Evolutionary conservation across 306 rosid species (phyloP).

Genomic region (Cucurbita maxima): DNA sequence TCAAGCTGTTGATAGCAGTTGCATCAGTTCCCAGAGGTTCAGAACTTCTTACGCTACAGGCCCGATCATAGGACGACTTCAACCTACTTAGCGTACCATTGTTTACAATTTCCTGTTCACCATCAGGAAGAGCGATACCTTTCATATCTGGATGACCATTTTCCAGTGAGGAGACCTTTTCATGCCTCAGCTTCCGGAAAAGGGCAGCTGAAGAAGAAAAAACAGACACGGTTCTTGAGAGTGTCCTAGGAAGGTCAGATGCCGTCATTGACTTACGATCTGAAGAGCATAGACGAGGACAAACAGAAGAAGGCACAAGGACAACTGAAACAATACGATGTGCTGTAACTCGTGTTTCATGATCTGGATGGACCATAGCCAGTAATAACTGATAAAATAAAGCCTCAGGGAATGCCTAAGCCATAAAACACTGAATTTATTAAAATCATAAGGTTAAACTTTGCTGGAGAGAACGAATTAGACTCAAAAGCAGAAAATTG

Average conservation of each 20-base stretch:
- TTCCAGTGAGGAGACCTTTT: constrained; percentile 41
- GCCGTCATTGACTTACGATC: constrained; percentile 29
- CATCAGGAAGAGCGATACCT: constrained; percentile 17
- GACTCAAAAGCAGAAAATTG: constrained; percentile 7
- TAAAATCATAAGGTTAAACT: constrained; percentile 13
- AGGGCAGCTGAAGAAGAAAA: constrained; percentile 91
- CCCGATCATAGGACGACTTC: constrained; percentile 36
- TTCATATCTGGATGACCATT: constrained; percentile 19
- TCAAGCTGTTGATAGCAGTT: constrained; percentile 18
- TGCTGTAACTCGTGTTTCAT: constrained; percentile 72
- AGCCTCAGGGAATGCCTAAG: constrained; percentile 86
- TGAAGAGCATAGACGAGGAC: constrained; percentile 25
- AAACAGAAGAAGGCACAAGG: constrained; percentile 72
- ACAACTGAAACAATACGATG: constrained; percentile 77
- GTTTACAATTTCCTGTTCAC: constrained; percentile 21
- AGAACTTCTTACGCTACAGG: constrained; percentile 28
- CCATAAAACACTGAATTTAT: constrained; percentile 18
- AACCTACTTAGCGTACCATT: constrained; percentile 37
- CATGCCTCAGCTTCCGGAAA: constrained; percentile 60
- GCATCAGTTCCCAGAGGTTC: constrained; percentile 17
- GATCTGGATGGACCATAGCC: constrained; percentile 91
- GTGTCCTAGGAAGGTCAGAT: constrained; percentile 42
- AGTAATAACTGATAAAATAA: constrained; percentile 78
- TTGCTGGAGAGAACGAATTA: constrained; percentile 7
- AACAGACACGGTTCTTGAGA: constrained; percentile 76